Conservation (phyloP, 2,329 filamentous ascomycete species). For the Aspergillus versicolor region DNA sequence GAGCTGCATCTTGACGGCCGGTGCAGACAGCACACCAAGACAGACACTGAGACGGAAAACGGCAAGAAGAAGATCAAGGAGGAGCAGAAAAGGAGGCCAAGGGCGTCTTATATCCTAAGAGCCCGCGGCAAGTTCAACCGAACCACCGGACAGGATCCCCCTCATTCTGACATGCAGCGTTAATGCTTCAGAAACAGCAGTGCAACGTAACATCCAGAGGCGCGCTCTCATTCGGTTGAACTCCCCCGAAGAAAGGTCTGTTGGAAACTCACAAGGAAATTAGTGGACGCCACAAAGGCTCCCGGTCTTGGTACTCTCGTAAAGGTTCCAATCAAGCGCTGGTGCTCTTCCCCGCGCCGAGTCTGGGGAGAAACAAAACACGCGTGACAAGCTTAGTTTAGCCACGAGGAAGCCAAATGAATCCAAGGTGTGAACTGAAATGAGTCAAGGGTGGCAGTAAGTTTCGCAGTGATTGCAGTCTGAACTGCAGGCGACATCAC, state of each 20-base stretch:
- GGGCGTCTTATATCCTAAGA: neutral
- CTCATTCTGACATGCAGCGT: neutral
- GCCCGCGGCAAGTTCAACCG: neutral
- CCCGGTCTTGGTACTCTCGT: constrained; percentile 1
- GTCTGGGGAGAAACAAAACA: neutral
- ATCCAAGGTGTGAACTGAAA: neutral
- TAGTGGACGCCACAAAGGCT: constrained; percentile 9
- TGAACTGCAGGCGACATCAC: neutral
- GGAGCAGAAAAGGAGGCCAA: neutral
- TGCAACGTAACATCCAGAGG: constrained; percentile 9
- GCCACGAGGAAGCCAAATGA: neutral
- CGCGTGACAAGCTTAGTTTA: constrained; percentile 8
- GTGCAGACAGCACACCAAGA: neutral
- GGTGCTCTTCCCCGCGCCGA: neutral
- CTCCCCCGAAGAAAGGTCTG: neutral
- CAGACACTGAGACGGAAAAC: neutral
- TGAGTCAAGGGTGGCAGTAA: neutral
- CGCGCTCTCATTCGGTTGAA: neutral
- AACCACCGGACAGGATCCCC: neutral
- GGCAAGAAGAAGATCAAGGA: neutral
- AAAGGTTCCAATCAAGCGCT: neutral
- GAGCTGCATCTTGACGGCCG: constrained; percentile 17
- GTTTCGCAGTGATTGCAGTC: neutral
- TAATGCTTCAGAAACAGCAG: neutral
- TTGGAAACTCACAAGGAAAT: constrained; percentile 2